A percentile compares a stretch with the other conserved stretches of the same genome.
phyloP scores from a whole-genome alignment of 495 filamentous ascomycete species.

The Aspergillus biplanus region DNA sequence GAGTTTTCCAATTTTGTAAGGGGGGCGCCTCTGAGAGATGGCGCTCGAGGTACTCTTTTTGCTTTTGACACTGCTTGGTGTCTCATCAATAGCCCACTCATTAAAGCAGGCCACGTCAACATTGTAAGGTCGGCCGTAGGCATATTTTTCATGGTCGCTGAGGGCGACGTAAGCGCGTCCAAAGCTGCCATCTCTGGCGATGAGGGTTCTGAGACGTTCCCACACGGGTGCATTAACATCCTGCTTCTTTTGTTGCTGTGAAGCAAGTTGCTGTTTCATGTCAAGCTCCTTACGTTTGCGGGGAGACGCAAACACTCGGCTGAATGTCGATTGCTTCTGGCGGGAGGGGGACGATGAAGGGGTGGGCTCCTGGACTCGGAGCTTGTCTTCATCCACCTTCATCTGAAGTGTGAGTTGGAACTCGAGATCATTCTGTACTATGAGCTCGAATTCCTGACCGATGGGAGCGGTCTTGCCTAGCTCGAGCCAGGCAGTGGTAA shows the following conservation, averaged over 20 bases:
- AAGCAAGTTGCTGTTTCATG: constrained; percentile 74
- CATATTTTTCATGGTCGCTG: constrained; percentile 84
- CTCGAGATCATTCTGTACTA: constrained; percentile 94
- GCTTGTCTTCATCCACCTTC: constrained; percentile 78
- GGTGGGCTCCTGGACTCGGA: constrained; percentile 52
- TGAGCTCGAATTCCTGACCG: constrained; percentile 96
- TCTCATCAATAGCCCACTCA: constrained; percentile 93
- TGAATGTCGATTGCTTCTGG: constrained; percentile 84
- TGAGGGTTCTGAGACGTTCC: constrained; percentile 83
- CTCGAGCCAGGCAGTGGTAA: constrained; percentile 94
- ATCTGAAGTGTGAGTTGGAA: constrained; percentile 97
- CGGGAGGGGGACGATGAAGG: constrained; percentile 54
- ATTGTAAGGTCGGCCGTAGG: constrained; percentile 83
- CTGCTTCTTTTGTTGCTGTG: constrained; percentile 68
- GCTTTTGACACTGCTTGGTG: constrained; percentile 81
- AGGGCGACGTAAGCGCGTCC: constrained; percentile 89
- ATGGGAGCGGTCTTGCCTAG: constrained; percentile 92
- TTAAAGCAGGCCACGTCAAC: constrained; percentile 94
- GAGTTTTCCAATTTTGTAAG: constrained; percentile 92
- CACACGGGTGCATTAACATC: constrained; percentile 70
- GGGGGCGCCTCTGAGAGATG: constrained; percentile 68
- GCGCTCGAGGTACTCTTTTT: constrained; percentile 72
- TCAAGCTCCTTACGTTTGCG: constrained; percentile 95
- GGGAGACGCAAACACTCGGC: constrained; percentile 88
- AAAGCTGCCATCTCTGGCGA: constrained; percentile 90